Percentiles rank a stretch among this genome's conserved stretches.
Conservation (phyloP, 768 basidiomycete species). For the Hygrophoropsis aurantiaca region DNA sequence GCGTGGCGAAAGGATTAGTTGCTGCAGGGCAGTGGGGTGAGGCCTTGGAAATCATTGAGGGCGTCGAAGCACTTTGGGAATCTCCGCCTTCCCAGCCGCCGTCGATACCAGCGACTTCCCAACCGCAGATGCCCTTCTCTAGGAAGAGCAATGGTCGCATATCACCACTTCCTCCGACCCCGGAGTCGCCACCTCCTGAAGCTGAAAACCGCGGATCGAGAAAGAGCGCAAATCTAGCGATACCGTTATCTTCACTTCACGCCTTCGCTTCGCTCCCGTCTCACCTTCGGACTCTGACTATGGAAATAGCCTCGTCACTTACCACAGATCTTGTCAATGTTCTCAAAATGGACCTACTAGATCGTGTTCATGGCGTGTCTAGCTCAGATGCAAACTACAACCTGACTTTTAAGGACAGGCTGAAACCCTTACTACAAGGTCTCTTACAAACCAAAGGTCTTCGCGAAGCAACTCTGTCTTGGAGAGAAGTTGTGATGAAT, state of each 20-base stretch:
- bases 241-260: constrained; percentile 66
- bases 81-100: constrained; percentile 6
- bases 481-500: constrained; percentile 66
- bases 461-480: constrained; percentile 63
- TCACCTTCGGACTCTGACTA: constrained; percentile 68
- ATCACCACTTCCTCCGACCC: constrained; percentile 36
- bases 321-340: constrained; percentile 76
- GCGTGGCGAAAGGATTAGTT: constrained; percentile 72
- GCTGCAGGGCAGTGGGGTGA: constrained; percentile 85
- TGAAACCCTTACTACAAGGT: constrained; percentile 76
- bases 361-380: constrained; percentile 41
- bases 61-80: constrained; percentile 61
- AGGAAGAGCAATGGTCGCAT: constrained; percentile 15
- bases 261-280: constrained; percentile 77
- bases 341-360: constrained; percentile 63
- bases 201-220: constrained; percentile 14
- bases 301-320: constrained; percentile 75
- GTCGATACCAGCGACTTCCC: constrained; percentile 5
- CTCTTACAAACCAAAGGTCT: constrained; percentile 71
- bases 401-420: constrained; percentile 53
- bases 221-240: constrained; percentile 30
- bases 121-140: constrained; percentile 7
- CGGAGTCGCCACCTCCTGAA: constrained; percentile 24
- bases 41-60: constrained; percentile 74
- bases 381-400: constrained; percentile 16